These are phyloP conservation scores for Trichoderma guizhouense DNA, from an alignment of 2,329 filamentous ascomycete species.

Conservation along the genomic window DNA sequence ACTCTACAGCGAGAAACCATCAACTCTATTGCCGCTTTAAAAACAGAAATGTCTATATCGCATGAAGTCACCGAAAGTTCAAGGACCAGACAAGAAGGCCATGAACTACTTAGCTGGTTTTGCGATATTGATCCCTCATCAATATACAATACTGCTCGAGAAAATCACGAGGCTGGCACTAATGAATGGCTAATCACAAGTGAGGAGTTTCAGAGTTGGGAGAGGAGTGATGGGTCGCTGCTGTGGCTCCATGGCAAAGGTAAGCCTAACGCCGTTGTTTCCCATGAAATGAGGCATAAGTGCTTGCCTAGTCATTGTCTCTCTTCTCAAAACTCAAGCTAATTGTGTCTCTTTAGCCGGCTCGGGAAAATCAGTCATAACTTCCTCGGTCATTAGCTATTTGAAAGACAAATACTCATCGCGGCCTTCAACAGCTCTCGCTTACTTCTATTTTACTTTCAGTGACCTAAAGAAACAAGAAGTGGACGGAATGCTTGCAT, in stretches of 20 bases:
- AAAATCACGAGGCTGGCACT: not conserved
- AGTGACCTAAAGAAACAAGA: not conserved
- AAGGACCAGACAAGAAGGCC: not conserved
- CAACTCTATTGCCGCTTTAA: not conserved
- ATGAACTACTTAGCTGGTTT: not conserved
- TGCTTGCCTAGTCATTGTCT: fast-evolving
- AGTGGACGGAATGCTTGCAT: not conserved
- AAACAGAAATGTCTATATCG: not conserved
- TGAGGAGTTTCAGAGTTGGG: not conserved
- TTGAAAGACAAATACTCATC: not conserved
- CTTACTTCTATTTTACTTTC: not conserved
- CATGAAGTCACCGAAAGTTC: not conserved
- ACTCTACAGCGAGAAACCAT: not conserved
- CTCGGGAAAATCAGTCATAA: not conserved
- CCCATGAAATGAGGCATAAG: too few species aligned
- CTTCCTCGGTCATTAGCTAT: not conserved
- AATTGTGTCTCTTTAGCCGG: not conserved
- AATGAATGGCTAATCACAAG: not conserved
- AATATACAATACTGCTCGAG: not conserved
- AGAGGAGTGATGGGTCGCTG: not conserved
- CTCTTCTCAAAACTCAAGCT: not conserved
- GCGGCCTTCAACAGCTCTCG: not conserved
- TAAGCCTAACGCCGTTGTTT: not conserved
- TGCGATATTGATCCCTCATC: not conserved
- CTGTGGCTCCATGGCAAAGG: not conserved